Evolutionary conservation across 169 alveolate genomes (phyloP), one percentile per base, ranked within the genome.

Genomic region (Cyclospora cayetanensis): DNA sequence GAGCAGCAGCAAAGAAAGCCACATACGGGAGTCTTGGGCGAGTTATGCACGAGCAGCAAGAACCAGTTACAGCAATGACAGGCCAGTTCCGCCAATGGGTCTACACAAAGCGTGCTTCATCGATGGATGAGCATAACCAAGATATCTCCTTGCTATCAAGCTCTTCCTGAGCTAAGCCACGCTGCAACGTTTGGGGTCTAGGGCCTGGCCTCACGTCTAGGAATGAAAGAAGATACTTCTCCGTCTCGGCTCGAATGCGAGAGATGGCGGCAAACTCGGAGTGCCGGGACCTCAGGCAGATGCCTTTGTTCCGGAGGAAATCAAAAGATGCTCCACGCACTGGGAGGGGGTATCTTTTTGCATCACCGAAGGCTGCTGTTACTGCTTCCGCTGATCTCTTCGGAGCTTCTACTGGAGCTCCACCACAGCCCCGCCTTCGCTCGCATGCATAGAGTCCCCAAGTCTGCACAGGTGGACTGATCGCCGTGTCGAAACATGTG

Each of bases 231-330:
- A 60, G 72, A n/a, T 31, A 60, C 31, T 60, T 60, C 27, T 60
- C 72, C n/a, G 72, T 60, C 72, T 60, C 72, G 11, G 72, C 72
- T n/a, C 72, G 72, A n/a, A 60, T 60, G 72, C 72, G 72, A 12
- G 72, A 12, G 11, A n/a, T 31, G 11, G 72, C 72, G 7, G 72
- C 72, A 60, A 60, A 60, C 11, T 7, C 34, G 5, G 72, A 15
- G 27, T 60, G 72, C 11, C 72, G 72, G 11, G 72, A 0, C n/a
- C 72, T 60, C 11, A 60, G 27, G 72, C 72, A n/a, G 11, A 60
- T n/a, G 31, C 35, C 72, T 60, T 60, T 12, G 11, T n/a, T 12
- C 72, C 72, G 0, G 35, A 12, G 11, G 31, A 60, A 60, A n/a
- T 60, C 72, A n/a, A 60, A n/a, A 12, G 72, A 60, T n/a, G 35